Conservation (phyloP, 78 protist species). For the Dictyostelium capitatum region DNA sequence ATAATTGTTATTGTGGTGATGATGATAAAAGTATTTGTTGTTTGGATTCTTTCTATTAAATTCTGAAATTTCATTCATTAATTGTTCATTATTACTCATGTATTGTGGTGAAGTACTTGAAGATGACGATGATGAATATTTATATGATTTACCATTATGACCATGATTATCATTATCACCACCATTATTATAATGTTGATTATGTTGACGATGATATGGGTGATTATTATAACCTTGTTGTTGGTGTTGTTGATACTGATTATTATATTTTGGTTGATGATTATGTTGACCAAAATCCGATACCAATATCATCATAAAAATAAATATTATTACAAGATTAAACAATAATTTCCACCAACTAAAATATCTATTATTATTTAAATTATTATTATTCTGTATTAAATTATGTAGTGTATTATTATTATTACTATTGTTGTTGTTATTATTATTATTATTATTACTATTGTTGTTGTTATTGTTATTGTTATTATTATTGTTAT, state of each 20-base stretch:
- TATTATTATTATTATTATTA: not conserved
- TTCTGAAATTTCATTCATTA: not conserved
- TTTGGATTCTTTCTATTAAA: not conserved
- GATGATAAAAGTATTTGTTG: not conserved
- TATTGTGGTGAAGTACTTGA: not conserved
- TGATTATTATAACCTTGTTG: not conserved
- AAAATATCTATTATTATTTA: not conserved
- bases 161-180: not conserved
- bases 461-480: not conserved
- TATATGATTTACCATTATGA: not conserved
- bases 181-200: conserved; percentile 5
- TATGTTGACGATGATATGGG: conserved; percentile 3
- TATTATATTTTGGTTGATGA: not conserved
- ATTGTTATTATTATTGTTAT: not conserved
- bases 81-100: not conserved
- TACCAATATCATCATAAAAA: conserved; percentile 9
- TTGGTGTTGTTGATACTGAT: not conserved
- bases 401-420: not conserved
- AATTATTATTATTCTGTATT: not conserved
- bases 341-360: not conserved
- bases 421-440: not conserved
- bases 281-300: conserved; percentile 1
- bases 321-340: not conserved
- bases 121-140: not conserved
- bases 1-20: not conserved